Percentiles rank a stretch among this genome's conserved stretches.
These are phyloP conservation scores for Sutorius australiensis DNA, from an alignment of 768 basidiomycete genomes.

Conservation along the genomic window DNA sequence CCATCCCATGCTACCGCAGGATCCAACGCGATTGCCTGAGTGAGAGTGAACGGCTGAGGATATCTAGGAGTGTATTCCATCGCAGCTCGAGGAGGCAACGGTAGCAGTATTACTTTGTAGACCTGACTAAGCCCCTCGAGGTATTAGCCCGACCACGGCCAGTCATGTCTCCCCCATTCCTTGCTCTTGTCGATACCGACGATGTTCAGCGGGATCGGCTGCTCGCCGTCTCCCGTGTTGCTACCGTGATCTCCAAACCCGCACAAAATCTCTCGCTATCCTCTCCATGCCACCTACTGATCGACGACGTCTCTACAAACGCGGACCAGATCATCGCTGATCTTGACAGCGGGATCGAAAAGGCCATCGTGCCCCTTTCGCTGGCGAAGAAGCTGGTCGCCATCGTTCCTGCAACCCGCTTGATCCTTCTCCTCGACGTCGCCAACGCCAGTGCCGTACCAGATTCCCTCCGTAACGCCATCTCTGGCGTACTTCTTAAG, in stretches of 20 bases:
- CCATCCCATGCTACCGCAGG: conserved; percentile 70
- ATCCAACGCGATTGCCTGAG: conserved; percentile 61
- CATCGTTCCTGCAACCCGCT: conserved; percentile 63
- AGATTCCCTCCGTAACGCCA: conserved; percentile 65
- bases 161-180: conserved; percentile 39
- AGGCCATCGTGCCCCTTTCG: conserved; percentile 70
- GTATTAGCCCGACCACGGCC: not conserved
- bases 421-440: conserved; percentile 74
- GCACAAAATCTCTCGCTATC: conserved; percentile 29
- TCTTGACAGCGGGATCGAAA: conserved; percentile 78
- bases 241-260: conserved; percentile 62
- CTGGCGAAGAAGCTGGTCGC: conserved; percentile 64
- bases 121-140: conserved; percentile 21
- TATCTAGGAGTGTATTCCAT: conserved; percentile 71
- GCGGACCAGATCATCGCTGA: conserved; percentile 55
- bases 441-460: conserved; percentile 71
- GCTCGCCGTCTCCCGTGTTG: conserved; percentile 63
- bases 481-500: conserved; percentile 80
- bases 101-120: not conserved
- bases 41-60: conserved; percentile 70
- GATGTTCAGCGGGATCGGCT: conserved; percentile 46
- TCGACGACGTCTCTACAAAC: conserved; percentile 47
- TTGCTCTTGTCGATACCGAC: conserved; percentile 54
- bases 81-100: not conserved
- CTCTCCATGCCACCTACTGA: conserved; percentile 48